Base-by-base conservation (phyloP, 306 rosid species). In the Luffa acutangula region DNA sequence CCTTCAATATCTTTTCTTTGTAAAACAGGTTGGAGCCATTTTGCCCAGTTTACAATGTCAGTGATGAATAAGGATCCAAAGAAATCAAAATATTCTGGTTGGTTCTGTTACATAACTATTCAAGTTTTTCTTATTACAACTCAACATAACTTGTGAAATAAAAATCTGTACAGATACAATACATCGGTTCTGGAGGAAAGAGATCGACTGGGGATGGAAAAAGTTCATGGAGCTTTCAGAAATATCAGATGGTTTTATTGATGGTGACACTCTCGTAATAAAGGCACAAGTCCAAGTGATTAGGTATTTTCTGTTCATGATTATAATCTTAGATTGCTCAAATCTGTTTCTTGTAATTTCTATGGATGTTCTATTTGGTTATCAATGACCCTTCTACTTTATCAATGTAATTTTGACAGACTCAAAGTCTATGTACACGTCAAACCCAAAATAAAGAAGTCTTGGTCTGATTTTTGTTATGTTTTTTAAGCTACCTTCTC, bases 151-250 rank as follows among this genome's bases (percentile, higher is more conserved):
- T 58, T 84, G 51, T 72, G 45, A 60, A 41, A 52, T 52, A 76
- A 79, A 76, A 5, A 52, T 21, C 65, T 86, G 84, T 81, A 81
- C 89, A 96, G 99, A 96, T 86, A 96, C 99, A 20, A 86, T 96
- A 80, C 99, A 96, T 85, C 96, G 99, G 37, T 96, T 96, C 84
- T 96, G 99, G 98, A 96, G 93, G 94, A 96, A 96, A 88, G 99
- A 96, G 84, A 98, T 93, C 79, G 99, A 96, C 83, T 96, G 99
- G 99, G 99, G 99, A 69, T 96, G 99, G 99, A 96, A 96, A 81
- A 96, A 96, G 83, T 96, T 96, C 81, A 96, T 93, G 99, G 99
- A 96, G 90, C 89, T 91, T 76, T 88, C 99, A 18, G 91, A 96
- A 91, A 97, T 96, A 76, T 82, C 86, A 77, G 99, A 96, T 67